Percentiles rank a stretch among this genome's conserved stretches.
Conservation (phyloP, 768 basidiomycete genomes). For the Suillus lakei region DNA sequence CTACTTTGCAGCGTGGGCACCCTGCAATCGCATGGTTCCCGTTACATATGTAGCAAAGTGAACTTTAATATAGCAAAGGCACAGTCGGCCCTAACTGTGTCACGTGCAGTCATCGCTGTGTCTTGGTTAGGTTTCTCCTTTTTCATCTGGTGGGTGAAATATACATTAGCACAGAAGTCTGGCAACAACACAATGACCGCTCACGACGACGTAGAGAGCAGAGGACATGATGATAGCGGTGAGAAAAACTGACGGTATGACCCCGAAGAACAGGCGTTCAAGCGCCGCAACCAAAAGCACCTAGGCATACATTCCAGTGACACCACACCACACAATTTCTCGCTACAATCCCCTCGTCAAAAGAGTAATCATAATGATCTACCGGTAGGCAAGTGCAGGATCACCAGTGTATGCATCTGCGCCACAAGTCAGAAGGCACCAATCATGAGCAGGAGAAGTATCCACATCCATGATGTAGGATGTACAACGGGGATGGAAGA, state of each 20-base stretch:
- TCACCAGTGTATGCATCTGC: slow-evolving; percentile 16
- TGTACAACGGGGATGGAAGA: slow-evolving; percentile 13
- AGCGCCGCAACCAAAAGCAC: slow-evolving; percentile 67
- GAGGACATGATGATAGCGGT: slow-evolving; percentile 64
- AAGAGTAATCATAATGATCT: slow-evolving; percentile 33
- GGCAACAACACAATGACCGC: slow-evolving; percentile 21
- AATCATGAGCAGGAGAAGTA: slow-evolving; percentile 12
- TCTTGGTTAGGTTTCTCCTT: too few species aligned
- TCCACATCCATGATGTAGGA: slow-evolving; percentile 22
- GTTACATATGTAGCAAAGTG: too few species aligned
- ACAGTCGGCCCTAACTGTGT: too few species aligned
- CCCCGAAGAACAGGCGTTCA: slow-evolving; percentile 67
- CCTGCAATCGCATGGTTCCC: too few species aligned
- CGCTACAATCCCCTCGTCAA: slow-evolving; percentile 66
- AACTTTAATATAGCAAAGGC: too few species aligned
- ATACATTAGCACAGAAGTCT: background rate
- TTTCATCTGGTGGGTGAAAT: too few species aligned
- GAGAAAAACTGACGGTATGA: slow-evolving; percentile 58
- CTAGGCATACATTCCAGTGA: slow-evolving; percentile 63
- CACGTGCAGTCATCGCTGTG: too few species aligned
- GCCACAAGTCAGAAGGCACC: slow-evolving; percentile 17
- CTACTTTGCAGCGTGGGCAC: too few species aligned
- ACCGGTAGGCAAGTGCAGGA: too few species aligned
- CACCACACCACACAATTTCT: slow-evolving; percentile 58
- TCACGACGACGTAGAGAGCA: slow-evolving; percentile 69